phyloP scores from a whole-genome alignment of 1,139 yeast species.

The Nakaseomyces nivariensis region DNA sequence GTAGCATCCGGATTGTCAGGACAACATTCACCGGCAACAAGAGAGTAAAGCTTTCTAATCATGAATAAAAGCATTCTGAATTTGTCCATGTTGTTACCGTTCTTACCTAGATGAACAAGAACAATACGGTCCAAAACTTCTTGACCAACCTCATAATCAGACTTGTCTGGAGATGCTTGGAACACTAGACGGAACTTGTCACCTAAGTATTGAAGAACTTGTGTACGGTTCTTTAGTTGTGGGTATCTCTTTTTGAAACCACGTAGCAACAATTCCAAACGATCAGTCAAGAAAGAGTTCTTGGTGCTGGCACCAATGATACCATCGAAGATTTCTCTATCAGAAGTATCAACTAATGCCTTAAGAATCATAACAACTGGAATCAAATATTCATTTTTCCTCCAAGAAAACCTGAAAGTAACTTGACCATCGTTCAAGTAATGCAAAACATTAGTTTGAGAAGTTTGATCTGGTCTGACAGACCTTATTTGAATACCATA shows the following conservation, averaged over 20 bases:
- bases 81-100: constrained; percentile 57
- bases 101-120: constrained; percentile 63
- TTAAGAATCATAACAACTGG: constrained; percentile 90
- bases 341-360: constrained; percentile 84
- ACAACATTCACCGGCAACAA: constrained; percentile 94
- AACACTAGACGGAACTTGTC: constrained; percentile 91
- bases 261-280: constrained; percentile 85
- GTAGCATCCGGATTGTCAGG: constrained; percentile 99
- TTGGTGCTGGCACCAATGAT: constrained; percentile 80
- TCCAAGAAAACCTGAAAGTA: constrained; percentile 94
- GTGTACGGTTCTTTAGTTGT: constrained; percentile 67
- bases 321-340: constrained; percentile 91
- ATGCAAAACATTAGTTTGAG: constrained; percentile 93
- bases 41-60: constrained; percentile 88
- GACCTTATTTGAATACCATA: constrained; percentile 91
- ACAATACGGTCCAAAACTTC: constrained; percentile 78
- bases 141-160: constrained; percentile 85
- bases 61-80: constrained; percentile 80
- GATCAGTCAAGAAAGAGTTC: constrained; percentile 94
- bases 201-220: constrained; percentile 87
- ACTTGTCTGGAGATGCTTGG: constrained; percentile 77
- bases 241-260: constrained; percentile 63
- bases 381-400: constrained; percentile 85
- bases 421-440: constrained; percentile 93
- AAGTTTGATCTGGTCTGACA: constrained; percentile 93